Conservation (phyloP, 495 filamentous ascomycete species). For the Neurospora terricola region DNA sequence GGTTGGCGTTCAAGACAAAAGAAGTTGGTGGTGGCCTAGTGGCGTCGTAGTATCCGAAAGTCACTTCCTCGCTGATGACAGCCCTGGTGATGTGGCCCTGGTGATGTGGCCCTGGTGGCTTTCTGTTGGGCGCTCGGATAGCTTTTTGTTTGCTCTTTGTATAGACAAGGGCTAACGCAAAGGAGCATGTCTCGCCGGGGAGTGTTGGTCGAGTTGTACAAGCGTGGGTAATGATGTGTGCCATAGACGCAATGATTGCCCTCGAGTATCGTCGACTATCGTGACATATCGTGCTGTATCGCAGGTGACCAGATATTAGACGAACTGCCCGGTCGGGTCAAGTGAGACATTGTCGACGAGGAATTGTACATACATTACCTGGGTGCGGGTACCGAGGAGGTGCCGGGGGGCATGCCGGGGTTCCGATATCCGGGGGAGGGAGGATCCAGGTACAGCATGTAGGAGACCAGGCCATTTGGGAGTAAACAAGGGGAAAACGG, state of each 20-base stretch:
- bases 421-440: not conserved
- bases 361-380: not conserved
- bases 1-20: not conserved
- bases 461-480: not conserved
- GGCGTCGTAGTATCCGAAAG: not conserved
- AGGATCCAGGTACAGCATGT: not conserved
- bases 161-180: not conserved
- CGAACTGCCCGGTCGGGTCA: not conserved
- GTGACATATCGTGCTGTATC: not conserved
- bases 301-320: not conserved
- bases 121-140: not conserved
- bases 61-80: not conserved
- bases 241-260: not conserved
- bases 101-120: not conserved
- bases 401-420: not conserved
- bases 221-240: not conserved
- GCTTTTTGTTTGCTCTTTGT: not conserved
- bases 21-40: not conserved
- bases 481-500: not conserved
- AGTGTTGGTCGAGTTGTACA: not conserved
- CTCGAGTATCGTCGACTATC: not conserved
- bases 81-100: not conserved
- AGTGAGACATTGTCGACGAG: not conserved
- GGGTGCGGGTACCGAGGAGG: not conserved
- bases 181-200: not conserved